Evolutionary conservation across 768 basidiomycete genomes (phyloP).

Genomic region (Sporobolomyces phaffii): DNA sequence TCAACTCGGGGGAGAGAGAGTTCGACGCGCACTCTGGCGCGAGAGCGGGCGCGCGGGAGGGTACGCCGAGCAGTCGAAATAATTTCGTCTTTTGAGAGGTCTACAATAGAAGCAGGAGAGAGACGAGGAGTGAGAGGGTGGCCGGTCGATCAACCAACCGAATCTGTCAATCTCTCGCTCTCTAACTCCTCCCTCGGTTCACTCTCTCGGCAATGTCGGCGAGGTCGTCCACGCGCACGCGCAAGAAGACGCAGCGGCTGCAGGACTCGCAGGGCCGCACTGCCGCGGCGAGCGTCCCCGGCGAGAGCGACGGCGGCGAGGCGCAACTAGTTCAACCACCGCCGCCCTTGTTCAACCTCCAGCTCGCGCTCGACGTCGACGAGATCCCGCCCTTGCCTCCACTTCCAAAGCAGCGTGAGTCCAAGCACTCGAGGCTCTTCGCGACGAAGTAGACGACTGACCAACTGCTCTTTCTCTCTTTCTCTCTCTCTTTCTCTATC

Average conservation of each 20-base stretch:
- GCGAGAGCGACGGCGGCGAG: too few relatives aligned
- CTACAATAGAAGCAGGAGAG: too few relatives aligned
- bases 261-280: conserved; percentile 6
- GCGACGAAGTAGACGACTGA: background rate
- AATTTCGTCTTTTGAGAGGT: too few relatives aligned
- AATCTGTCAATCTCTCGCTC: too few relatives aligned
- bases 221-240: background rate
- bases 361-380: background rate
- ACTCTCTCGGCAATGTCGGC: background rate
- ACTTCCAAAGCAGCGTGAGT: conserved; percentile 9
- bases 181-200: too few relatives aligned
- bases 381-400: conserved; percentile 4
- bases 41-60: too few relatives aligned
- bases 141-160: too few relatives aligned
- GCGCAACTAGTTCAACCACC: too few relatives aligned
- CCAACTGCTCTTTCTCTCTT: background rate
- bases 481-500: background rate
- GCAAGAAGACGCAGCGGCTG: conserved; percentile 8
- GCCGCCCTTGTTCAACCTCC: background rate
- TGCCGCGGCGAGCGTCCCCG: background rate
- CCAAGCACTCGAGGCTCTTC: background rate
- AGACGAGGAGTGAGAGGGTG: too few relatives aligned
- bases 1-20: too few relatives aligned
- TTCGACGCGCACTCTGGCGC: too few relatives aligned
- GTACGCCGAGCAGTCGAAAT: too few relatives aligned